These are phyloP conservation scores for Aspergillus felis DNA, from an alignment of 2,329 filamentous ascomycete species.

Conservation along the genomic window DNA sequence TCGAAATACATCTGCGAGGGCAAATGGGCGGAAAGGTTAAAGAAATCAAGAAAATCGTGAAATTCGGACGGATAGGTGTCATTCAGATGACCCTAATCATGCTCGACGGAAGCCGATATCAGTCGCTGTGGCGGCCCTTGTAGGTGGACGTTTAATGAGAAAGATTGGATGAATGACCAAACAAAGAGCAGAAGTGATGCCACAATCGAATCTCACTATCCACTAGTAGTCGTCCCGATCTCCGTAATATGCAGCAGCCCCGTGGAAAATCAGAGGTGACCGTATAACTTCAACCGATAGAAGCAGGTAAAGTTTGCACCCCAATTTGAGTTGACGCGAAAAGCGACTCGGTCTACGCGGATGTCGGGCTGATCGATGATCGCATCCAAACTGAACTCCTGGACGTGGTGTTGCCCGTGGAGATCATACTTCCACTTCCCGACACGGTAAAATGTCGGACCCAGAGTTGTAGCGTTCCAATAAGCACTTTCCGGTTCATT, in stretches of 20 bases:
- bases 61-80: neutral
- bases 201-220: neutral
- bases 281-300: conserved; percentile 45
- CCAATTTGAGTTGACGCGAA: conserved; percentile 44
- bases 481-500: conserved; percentile 29
- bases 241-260: neutral
- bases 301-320: conserved; percentile 43
- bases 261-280: conserved; percentile 18
- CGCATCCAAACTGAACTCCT: conserved; percentile 37
- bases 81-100: neutral
- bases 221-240: neutral
- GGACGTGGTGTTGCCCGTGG: conserved; percentile 30
- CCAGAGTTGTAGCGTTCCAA: conserved; percentile 34
- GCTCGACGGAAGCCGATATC: no score
- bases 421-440: conserved; percentile 40
- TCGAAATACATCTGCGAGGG: neutral
- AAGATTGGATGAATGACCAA: no score
- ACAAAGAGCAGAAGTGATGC: neutral
- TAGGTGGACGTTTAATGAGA: no score
- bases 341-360: conserved; percentile 37
- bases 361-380: conserved; percentile 33
- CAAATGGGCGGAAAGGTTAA: neutral
- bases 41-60: neutral
- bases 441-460: conserved; percentile 36
- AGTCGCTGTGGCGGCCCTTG: no score